Base-by-base conservation (phyloP, 1,139 yeast genomes). In the Taphrina pruni region DNA sequence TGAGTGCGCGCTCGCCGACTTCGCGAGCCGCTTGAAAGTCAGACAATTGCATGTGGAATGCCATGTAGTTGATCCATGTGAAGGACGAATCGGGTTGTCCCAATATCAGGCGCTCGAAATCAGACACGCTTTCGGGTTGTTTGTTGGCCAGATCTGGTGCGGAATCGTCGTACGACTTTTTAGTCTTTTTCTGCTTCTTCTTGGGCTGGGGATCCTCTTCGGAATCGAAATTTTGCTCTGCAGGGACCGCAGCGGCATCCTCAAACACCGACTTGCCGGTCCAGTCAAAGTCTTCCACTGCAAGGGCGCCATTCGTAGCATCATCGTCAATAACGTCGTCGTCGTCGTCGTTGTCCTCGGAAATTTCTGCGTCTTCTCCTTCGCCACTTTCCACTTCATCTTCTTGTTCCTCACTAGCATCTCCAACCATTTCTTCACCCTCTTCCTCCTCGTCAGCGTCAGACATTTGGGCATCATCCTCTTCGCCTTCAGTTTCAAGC, bases 21-120 rank as follows among this genome's bases (percentile, higher is more conserved):
- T 90, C 97, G 75, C 99, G 87, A 12, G 98, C 97, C 79, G 89
- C 91, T 69, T 93, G 97, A 71, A 92, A 82, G 78, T 94, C 99
- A 81, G 97, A 89, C 73, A 94, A 83, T 79, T 93, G 97, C 73
- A 94, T 84, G 80, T 92, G 97, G 89, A 93, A 94, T 2, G 98
- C 94, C 97, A 95, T 94, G 79, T 90, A 94, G 79, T 93, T 91
- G 91, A 94, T 93, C 99, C 99, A 94, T 73, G 92, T 81, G 65
- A 93, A 86, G 0, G 99, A 93, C 1, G 97, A 90, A 81, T 91
- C 89, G 69, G 99, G 98, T 76, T 89, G 89, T 76, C 97, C 96
- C 71, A 94, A 85, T 69, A 94, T 83, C 73, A 94, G 81, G 75
- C 99, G 86, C 79, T 94, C 99, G 76, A 91, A 94, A 79, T 94